phyloP scores from a whole-genome alignment of 2,329 filamentous ascomycete species.

The Macrophomina tecta region DNA sequence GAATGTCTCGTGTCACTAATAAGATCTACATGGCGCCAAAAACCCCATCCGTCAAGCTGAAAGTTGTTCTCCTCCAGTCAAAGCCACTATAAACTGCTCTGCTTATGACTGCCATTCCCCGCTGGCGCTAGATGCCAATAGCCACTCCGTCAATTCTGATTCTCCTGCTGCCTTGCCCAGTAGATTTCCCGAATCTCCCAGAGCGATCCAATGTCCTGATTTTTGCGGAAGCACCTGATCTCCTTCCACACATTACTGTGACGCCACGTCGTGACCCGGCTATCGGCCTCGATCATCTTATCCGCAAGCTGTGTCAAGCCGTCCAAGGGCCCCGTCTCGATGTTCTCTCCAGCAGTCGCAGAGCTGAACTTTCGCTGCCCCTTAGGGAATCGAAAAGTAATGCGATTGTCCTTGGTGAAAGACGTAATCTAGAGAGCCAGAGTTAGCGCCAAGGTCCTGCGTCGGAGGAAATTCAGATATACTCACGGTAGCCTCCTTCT shows the following conservation, averaged over 20 bases:
- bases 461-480: too few relatives aligned
- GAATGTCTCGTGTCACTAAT: too few relatives aligned
- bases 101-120: neutral
- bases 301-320: slow-evolving; percentile 25
- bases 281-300: slow-evolving; percentile 27
- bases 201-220: slow-evolving; percentile 30
- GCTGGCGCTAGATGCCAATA: too few relatives aligned
- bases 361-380: slow-evolving; percentile 21
- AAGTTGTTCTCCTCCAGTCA: too few relatives aligned
- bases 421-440: slow-evolving; percentile 5
- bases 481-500: slow-evolving; percentile 29
- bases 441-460: too few relatives aligned
- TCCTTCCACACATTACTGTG: slow-evolving; percentile 31
- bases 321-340: slow-evolving; percentile 8
- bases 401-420: slow-evolving; percentile 19
- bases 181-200: slow-evolving; percentile 30
- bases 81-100: neutral
- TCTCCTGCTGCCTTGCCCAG: slow-evolving; percentile 16
- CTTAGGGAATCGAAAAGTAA: slow-evolving; percentile 12
- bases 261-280: slow-evolving; percentile 20
- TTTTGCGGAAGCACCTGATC: slow-evolving; percentile 27
- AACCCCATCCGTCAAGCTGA: too few relatives aligned
- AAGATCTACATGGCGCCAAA: too few relatives aligned
- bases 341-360: neutral
- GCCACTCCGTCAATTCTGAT: too few relatives aligned